Conservation (phyloP, 805 yeast species). For the Starmerella potacharoeniae region DNA sequence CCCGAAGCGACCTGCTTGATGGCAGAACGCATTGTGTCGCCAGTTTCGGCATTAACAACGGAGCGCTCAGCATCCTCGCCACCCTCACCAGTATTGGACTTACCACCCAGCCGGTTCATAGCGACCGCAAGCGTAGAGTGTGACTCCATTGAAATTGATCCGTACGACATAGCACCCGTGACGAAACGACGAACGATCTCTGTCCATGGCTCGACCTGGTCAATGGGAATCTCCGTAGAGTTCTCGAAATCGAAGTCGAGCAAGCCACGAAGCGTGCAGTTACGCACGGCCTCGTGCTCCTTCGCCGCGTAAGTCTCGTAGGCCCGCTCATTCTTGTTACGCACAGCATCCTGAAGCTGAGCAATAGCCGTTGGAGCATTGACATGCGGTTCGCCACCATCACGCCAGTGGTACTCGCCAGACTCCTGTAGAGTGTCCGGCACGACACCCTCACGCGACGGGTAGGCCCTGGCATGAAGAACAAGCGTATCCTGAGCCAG, state of each 20-base stretch:
- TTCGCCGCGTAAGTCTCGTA: slow-evolving; percentile 81
- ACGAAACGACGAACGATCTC: slow-evolving; percentile 94
- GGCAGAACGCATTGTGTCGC: slow-evolving; percentile 98
- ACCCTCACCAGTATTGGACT: slow-evolving; percentile 98
- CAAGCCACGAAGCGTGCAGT: slow-evolving; percentile 89
- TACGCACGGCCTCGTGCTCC: slow-evolving; percentile 82
- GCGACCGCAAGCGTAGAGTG: slow-evolving; percentile 97
- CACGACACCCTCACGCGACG: slow-evolving; percentile 56
- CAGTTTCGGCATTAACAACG: slow-evolving; percentile 53
- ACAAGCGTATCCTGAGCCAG: slow-evolving; percentile 95
- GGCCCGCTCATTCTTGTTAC: slow-evolving; percentile 89
- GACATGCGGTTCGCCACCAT: slow-evolving; percentile 92
- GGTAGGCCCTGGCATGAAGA: slow-evolving; percentile 85
- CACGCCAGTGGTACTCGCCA: slow-evolving; percentile 98
- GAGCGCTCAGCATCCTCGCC: slow-evolving; percentile 96
- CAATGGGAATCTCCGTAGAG: slow-evolving; percentile 73
- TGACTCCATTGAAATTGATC: slow-evolving; percentile 96
- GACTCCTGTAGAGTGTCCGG: slow-evolving; percentile 77
- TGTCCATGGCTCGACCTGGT: slow-evolving; percentile 99
- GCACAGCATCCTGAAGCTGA: slow-evolving; percentile 92
- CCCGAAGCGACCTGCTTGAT: slow-evolving; percentile 97
- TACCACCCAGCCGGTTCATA: slow-evolving; percentile 95
- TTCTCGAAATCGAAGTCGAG: slow-evolving; percentile 75
- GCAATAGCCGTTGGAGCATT: slow-evolving; percentile 95
- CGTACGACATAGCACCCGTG: slow-evolving; percentile 99